Evolutionary conservation across 208 protist species (phyloP).

Genomic region (Trypanosoma rangeli): DNA sequence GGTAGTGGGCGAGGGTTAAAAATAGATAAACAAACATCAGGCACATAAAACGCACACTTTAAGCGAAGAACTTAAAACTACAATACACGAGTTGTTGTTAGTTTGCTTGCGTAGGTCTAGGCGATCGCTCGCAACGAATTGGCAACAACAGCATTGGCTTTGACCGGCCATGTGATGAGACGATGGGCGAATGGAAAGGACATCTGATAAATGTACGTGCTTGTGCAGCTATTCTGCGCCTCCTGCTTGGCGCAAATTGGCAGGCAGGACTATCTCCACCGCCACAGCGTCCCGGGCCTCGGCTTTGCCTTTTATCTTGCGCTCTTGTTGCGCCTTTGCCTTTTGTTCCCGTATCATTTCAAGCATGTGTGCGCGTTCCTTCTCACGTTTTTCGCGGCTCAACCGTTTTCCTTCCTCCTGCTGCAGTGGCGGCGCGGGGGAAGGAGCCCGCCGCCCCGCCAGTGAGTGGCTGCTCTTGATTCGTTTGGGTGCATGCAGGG

Average conservation of each 20-base stretch:
- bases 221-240: not conserved
- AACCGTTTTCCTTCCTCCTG: slow-evolving; percentile 40
- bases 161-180: too few relatives aligned
- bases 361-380: slow-evolving; percentile 70
- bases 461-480: slow-evolving; percentile 13
- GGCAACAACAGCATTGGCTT: too few relatives aligned
- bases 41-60: too few relatives aligned
- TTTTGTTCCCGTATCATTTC: slow-evolving; percentile 69
- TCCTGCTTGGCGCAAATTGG: slow-evolving; percentile 32
- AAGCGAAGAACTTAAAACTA: too few relatives aligned
- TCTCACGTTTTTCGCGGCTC: slow-evolving; percentile 63
- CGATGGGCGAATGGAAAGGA: too few relatives aligned
- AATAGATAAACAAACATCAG: too few relatives aligned
- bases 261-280: slow-evolving; percentile 67
- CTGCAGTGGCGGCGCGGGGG: slow-evolving; percentile 8
- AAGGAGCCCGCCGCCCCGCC: slow-evolving; percentile 12
- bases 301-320: slow-evolving; percentile 41
- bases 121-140: too few relatives aligned
- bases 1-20: too few relatives aligned
- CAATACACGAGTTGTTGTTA: too few relatives aligned
- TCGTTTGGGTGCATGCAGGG: slow-evolving; percentile 4
- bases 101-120: too few relatives aligned
- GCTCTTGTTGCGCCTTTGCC: slow-evolving; percentile 38
- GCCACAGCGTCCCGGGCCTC: slow-evolving; percentile 30
- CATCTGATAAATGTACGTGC: too few relatives aligned